Conservation (phyloP, 75 land plant species). For the Ceratopteris richardii region DNA sequence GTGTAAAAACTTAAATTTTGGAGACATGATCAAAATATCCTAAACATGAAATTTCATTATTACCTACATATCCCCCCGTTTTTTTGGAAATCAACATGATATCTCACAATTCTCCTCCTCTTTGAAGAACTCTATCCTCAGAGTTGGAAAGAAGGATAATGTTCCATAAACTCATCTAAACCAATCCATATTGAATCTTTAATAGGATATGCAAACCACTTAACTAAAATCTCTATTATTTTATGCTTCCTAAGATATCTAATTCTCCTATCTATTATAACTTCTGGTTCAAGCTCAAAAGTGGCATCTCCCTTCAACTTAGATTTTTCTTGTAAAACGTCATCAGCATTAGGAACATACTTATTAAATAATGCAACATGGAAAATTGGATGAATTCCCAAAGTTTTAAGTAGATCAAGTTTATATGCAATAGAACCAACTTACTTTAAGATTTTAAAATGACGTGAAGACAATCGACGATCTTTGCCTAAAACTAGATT, state of each 20-base stretch:
- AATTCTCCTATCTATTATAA: neutral
- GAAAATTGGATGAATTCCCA: constrained; percentile 28
- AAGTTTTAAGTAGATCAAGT: constrained; percentile 7
- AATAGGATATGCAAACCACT: neutral
- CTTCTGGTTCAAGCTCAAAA: neutral
- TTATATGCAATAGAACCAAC: constrained; percentile 22
- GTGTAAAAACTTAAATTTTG: too few relatives aligned
- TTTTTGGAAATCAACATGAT: too few relatives aligned
- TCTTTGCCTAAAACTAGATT: neutral
- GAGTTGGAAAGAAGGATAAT: neutral
- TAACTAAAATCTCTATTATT: neutral
- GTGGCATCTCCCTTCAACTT: neutral
- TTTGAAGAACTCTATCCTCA: neutral
- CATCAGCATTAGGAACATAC: neutral
- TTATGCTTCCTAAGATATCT: neutral
- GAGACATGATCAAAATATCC: too few relatives aligned
- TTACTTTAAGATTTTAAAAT: constrained; percentile 8
- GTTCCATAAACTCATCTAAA: neutral
- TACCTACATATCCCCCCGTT: too few relatives aligned
- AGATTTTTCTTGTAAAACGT: neutral
- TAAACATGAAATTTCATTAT: too few relatives aligned
- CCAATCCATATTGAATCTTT: constrained; percentile 2
- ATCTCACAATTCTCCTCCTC: too few relatives aligned
- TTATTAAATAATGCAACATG: constrained; percentile 23
- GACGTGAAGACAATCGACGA: constrained; percentile 6